These are phyloP conservation scores for Candolleomyces efflorescens DNA, from an alignment of 768 basidiomycete genomes.

Conservation along the genomic window DNA sequence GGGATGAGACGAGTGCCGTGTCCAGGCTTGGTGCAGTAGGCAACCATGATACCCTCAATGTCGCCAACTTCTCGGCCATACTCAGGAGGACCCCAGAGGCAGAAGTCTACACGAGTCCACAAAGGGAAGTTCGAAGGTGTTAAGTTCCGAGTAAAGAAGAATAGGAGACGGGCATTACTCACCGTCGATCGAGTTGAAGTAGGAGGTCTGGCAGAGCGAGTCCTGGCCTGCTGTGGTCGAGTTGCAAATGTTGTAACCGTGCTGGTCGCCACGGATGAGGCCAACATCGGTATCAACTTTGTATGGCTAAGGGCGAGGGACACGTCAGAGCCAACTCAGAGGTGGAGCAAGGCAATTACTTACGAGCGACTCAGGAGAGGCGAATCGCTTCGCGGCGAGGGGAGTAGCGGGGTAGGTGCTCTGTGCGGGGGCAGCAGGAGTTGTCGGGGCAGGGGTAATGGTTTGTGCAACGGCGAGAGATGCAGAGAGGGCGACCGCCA, in stretches of 20 bases:
- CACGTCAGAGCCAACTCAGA: background rate
- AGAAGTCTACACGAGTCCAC: slow-evolving; percentile 47
- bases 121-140: background rate
- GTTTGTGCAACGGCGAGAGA: slow-evolving; percentile 16
- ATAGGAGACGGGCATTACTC: slow-evolving; percentile 9
- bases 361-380: slow-evolving; percentile 38
- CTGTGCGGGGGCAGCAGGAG: slow-evolving; percentile 20
- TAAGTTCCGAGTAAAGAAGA: background rate
- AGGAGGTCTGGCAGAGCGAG: slow-evolving; percentile 59
- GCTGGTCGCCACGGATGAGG: slow-evolving; percentile 39
- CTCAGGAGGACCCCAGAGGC: slow-evolving; percentile 57
- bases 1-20: slow-evolving; percentile 75
- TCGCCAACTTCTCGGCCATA: slow-evolving; percentile 54
- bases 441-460: slow-evolving; percentile 8
- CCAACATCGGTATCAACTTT: slow-evolving; percentile 25
- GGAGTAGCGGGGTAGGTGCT: slow-evolving; percentile 37
- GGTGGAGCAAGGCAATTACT: slow-evolving; percentile 13
- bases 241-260: slow-evolving; percentile 66
- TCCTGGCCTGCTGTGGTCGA: slow-evolving; percentile 55
- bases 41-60: slow-evolving; percentile 66
- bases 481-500: background rate
- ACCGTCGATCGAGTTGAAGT: slow-evolving; percentile 47
- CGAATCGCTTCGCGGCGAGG: slow-evolving; percentile 35
- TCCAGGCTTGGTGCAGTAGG: slow-evolving; percentile 72
- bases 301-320: slow-evolving; percentile 17